Percentiles rank a stretch among this genome's conserved stretches.
Evolutionary conservation across 257 asterid species (phyloP).

Genomic region (Eucommia ulmoides): DNA sequence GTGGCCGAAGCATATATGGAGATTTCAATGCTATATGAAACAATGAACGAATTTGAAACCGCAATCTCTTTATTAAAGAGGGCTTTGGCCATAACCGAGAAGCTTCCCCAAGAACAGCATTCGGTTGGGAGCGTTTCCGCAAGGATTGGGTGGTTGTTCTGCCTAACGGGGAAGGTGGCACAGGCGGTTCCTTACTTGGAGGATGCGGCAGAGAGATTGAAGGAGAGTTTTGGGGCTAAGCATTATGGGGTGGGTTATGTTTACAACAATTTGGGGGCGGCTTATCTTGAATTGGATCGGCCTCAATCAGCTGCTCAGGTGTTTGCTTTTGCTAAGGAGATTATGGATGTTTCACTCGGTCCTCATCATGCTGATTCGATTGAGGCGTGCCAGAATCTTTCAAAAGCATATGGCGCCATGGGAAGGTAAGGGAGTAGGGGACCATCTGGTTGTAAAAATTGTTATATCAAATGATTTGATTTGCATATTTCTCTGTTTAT

Average conservation of each 20-base stretch:
- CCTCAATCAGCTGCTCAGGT: conserved; percentile 93
- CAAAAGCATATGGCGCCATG: conserved; percentile 92
- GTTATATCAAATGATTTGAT: too few species aligned
- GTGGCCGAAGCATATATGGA: conserved; percentile 78
- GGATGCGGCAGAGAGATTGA: conserved; percentile 89
- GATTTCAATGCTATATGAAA: conserved; percentile 64
- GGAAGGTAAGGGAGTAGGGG: conserved; percentile 42
- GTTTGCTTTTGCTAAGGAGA: conserved; percentile 79
- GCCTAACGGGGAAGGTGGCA: conserved; percentile 68
- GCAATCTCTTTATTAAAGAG: conserved; percentile 60
- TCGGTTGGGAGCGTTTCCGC: conserved; percentile 84
- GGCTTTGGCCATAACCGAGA: conserved; percentile 54
- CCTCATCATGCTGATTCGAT: conserved; percentile 81
- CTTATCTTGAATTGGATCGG: conserved; percentile 76
- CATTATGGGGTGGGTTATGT: conserved; percentile 79
- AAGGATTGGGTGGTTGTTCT: conserved; percentile 78
- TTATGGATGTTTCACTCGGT: conserved; percentile 86
- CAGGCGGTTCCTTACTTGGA: conserved; percentile 67
- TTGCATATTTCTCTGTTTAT: too few species aligned
- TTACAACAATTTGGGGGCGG: conserved; percentile 86
- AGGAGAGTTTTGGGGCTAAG: conserved; percentile 85
- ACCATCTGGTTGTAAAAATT: too few species aligned
- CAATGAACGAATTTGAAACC: conserved; percentile 70
- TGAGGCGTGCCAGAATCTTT: conserved; percentile 74
- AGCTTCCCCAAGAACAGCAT: conserved; percentile 82